Evolutionary conservation across 2,329 filamentous ascomycete genomes (phyloP), one percentile per base, ranked within the genome.

Genomic region (Epichloe coenophiala): DNA sequence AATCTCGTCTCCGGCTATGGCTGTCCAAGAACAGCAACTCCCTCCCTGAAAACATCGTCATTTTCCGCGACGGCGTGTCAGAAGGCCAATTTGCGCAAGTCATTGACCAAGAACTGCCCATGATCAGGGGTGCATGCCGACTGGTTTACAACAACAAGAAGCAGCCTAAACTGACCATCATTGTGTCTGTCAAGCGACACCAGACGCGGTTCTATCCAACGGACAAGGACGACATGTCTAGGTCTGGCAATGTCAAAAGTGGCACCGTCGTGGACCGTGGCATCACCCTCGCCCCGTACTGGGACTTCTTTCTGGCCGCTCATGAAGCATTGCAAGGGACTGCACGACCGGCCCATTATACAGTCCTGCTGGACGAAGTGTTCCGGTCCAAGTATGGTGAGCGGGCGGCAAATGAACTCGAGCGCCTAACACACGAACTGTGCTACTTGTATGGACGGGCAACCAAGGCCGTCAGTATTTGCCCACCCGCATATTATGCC

Each of bases 21-120:
- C 66, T 70, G 37, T 70, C 70, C 43, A 62, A 73, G 44, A 86
- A 87, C 61, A 66, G 71, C 2, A 57, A 61, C 1, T 57, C 57
- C 0, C 70, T 83, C 0, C 89, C 89, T 0, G 73, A 81, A 21
- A 86, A 88, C 59, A 84, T 95, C 42, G 68, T 96, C 54, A 78
- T 95, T 45, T 96, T 88, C 69, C 83, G 90, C 27, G 90, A 95
- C 58, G 90, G 90, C 37, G 88, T 96, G 0, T 93, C 87, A 0
- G 90, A 95, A 59, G 83, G 88, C 0, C 88, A 95, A 57, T 95
- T 90, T 64, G 60, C 73, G 0, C 70, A 76, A 21, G 83, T 95
- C 0, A 67, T 93, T 0, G 68, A 78, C 0, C 54, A 76, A 1
- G 90, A 96, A 64, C 72, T 94, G 39, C 80, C 80, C 0, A 62